Evolutionary conservation across 306 rosid genomes (phyloP).

Genomic region (Gleditsia sinensis): DNA sequence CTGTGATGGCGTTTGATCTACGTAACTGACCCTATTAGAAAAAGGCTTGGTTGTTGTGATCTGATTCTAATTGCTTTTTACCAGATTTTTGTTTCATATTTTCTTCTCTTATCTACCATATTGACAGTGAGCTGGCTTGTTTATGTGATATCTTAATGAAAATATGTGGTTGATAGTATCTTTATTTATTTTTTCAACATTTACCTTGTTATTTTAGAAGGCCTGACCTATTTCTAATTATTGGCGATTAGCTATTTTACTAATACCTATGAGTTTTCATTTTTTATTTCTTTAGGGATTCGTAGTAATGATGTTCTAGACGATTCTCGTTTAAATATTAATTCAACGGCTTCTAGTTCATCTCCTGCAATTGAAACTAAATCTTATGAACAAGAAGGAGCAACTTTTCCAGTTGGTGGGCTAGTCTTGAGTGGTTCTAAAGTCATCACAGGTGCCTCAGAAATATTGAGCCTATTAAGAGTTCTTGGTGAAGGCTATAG

Average conservation of each 20-base stretch:
- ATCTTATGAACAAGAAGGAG: conserved; percentile 66
- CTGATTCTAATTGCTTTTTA: background rate
- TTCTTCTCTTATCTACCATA: background rate
- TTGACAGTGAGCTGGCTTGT: too few species aligned
- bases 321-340: conserved; percentile 63
- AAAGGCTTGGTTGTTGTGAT: too few species aligned
- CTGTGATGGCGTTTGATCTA: too few species aligned
- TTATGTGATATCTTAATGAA: background rate
- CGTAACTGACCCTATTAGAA: too few species aligned
- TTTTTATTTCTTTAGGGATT: conserved; percentile 53
- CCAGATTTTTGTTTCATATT: background rate
- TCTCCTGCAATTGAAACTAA: conserved; percentile 58
- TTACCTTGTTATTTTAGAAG: background rate
- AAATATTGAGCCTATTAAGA: conserved; percentile 80
- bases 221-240: background rate
- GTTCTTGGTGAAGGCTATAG: conserved; percentile 89
- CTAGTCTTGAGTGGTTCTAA: conserved; percentile 55
- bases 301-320: conserved; percentile 72
- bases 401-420: conserved; percentile 49
- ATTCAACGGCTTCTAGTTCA: conserved; percentile 57
- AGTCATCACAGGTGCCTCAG: conserved; percentile 66
- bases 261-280: conserved; percentile 21
- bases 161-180: conserved; percentile 1
- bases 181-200: conserved; percentile 7
- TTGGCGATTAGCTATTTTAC: background rate